Evolutionary conservation across 1,284 basidiomycete genomes (phyloP).

Genomic region (Cutaneotrichosporon spelunceum): DNA sequence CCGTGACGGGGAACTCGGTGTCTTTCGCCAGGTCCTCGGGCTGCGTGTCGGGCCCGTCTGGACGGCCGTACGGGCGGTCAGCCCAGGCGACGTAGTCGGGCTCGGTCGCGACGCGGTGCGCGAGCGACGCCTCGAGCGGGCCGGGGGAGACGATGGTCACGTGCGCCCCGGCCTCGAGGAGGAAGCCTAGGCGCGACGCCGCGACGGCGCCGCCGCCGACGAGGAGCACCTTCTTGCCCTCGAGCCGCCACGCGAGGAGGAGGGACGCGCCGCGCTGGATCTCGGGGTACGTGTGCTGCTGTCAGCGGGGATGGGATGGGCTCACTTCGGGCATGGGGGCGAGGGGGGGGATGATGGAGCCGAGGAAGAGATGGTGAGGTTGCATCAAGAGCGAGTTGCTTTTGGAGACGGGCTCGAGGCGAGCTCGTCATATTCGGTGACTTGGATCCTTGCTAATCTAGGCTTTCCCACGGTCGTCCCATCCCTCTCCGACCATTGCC

Average conservation of each 20-base stretch:
- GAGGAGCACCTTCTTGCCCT: slow-evolving; percentile 54
- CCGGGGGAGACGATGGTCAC: slow-evolving; percentile 52
- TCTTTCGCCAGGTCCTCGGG: slow-evolving; percentile 24
- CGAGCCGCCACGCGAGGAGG: slow-evolving; percentile 56
- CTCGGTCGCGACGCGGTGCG: slow-evolving; percentile 50
- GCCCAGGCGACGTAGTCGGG: slow-evolving; percentile 64
- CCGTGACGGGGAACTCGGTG: slow-evolving; percentile 41
- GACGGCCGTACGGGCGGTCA: slow-evolving; percentile 61
- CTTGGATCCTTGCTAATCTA: not conserved
- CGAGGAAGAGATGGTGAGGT: not conserved
- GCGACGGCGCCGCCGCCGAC: slow-evolving; percentile 59
- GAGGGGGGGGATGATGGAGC: not conserved
- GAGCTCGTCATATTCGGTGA: slow-evolving; percentile 1
- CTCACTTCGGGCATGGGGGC: not conserved
- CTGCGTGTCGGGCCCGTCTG: not conserved
- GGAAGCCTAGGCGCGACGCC: slow-evolving; percentile 55
- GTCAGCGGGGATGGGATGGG: not conserved
- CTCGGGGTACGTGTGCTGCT: slow-evolving; percentile 23
- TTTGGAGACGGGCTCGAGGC: not conserved
- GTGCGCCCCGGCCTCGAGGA: slow-evolving; percentile 51
- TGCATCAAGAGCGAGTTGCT: not conserved
- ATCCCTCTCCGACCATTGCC: not conserved
- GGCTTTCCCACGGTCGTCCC: not conserved
- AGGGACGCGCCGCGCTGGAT: slow-evolving; percentile 51
- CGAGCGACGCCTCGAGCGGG: slow-evolving; percentile 54